Percentiles rank a stretch among this genome's conserved stretches.
These are phyloP conservation scores for Kickxella alabastrina DNA, from an alignment of 192 early-diverging fungal species.

Conservation along the genomic window DNA sequence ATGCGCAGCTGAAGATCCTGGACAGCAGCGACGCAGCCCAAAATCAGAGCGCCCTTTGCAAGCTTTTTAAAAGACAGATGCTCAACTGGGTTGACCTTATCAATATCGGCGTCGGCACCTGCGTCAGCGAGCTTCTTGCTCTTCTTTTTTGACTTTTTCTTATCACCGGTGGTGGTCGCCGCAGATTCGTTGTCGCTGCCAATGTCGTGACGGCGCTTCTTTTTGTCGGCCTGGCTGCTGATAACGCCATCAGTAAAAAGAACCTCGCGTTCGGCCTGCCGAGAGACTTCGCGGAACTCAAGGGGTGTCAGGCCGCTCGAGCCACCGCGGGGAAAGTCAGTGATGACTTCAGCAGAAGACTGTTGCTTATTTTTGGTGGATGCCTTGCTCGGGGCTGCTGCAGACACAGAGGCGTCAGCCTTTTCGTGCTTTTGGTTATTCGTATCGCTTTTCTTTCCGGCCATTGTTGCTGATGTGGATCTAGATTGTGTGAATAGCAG, in stretches of 20 bases:
- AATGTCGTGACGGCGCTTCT: conserved; percentile 53
- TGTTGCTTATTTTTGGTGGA: conserved; percentile 21
- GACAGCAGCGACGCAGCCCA: conserved; percentile 78
- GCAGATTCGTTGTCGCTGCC: conserved; percentile 44
- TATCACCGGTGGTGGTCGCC: too few relatives aligned
- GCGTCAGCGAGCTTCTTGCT: conserved; percentile 1
- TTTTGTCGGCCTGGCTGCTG: conserved; percentile 50
- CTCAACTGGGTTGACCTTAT: conserved; percentile 28
- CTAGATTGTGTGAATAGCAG: background rate
- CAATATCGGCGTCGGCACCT: conserved; percentile 9
- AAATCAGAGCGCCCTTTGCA: conserved; percentile 65
- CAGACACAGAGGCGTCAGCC: background rate
- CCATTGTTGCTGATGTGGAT: background rate
- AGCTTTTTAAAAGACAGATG: conserved; percentile 56
- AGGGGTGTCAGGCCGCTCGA: conserved; percentile 74
- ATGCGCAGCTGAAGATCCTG: conserved; percentile 78
- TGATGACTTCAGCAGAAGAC: conserved; percentile 36
- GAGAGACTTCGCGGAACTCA: conserved; percentile 73
- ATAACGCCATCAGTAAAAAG: conserved; percentile 51
- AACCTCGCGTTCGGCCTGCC: conserved; percentile 70
- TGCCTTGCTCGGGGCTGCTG: conserved; percentile 6
- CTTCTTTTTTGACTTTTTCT: conserved; percentile 47
- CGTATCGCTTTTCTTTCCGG: conserved; percentile 1
- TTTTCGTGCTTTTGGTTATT: too few relatives aligned
- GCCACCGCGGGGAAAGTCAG: conserved; percentile 84